These are phyloP conservation scores for Cercospora janseana DNA, from an alignment of 2,329 filamentous ascomycete genomes.

Conservation along the genomic window DNA sequence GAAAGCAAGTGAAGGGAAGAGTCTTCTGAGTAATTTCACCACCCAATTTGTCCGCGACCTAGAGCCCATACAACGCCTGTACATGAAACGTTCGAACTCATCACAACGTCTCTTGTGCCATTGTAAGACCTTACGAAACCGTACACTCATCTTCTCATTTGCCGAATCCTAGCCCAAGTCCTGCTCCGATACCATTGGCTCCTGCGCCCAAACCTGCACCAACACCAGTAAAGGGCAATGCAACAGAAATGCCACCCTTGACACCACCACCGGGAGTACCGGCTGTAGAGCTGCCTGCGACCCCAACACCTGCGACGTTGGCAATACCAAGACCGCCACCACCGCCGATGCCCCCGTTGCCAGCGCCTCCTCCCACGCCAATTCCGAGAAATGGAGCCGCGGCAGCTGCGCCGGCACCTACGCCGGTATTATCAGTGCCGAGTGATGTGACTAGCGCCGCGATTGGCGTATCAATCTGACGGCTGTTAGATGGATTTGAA, in stretches of 20 bases:
- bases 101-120: no score
- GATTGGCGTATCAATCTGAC: constrained; percentile 4
- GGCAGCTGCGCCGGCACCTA: constrained; percentile 6
- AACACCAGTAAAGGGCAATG: neutral
- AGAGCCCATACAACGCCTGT: no score
- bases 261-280: constrained; percentile 6
- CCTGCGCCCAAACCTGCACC: constrained; percentile 5
- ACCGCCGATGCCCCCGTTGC: constrained; percentile 15
- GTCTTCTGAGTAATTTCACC: constrained; percentile 19
- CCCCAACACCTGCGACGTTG: neutral
- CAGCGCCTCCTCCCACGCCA: constrained; percentile 12
- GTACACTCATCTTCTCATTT: neutral
- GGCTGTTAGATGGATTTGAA: neutral
- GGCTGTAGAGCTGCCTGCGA: constrained; percentile 7
- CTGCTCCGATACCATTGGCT: constrained; percentile 6
- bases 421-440: constrained; percentile 9
- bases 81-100: no score
- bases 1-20: constrained; percentile 22
- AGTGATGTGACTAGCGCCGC: neutral
- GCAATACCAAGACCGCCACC: constrained; percentile 6
- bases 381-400: constrained; percentile 2
- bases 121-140: neutral
- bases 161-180: constrained; percentile 4
- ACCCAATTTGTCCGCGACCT: no score
- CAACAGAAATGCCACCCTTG: constrained; percentile 11